Conservation (phyloP, 129 eudicot species). For the Flaveria robusta region DNA sequence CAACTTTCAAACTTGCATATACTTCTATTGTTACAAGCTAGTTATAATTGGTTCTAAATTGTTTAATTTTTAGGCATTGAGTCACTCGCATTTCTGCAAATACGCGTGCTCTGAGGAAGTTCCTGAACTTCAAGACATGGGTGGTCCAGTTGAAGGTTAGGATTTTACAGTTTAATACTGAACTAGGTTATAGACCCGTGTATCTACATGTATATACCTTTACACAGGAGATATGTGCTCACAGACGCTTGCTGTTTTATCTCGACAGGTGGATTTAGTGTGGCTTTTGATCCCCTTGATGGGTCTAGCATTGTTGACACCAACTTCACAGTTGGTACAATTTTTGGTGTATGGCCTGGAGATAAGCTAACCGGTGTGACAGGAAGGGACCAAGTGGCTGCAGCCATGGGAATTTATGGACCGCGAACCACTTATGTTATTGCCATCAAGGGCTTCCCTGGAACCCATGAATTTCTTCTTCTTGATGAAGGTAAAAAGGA, state of each 20-base stretch:
- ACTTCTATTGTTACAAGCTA: not conserved
- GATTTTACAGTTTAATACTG: not conserved
- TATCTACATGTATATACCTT: no score
- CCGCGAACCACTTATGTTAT: conserved; percentile 95
- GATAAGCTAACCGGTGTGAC: conserved; percentile 94
- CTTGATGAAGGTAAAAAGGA: conserved; percentile 77
- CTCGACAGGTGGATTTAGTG: conserved; percentile 92
- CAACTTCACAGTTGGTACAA: conserved; percentile 97
- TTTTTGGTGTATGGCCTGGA: conserved; percentile 99
- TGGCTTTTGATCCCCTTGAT: conserved; percentile 98
- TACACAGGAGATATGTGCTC: no score
- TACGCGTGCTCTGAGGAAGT: conserved; percentile 99
- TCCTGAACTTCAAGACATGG: conserved; percentile 99
- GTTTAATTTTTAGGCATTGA: conserved; percentile 71
- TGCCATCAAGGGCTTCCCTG: conserved; percentile 85
- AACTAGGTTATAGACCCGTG: no score
- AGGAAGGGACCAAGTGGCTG: conserved; percentile 93
- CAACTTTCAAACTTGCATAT: conserved; percentile 9
- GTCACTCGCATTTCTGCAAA: conserved; percentile 92
- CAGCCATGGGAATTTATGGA: conserved; percentile 99
- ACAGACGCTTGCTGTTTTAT: not conserved
- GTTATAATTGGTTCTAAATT: conserved; percentile 6
- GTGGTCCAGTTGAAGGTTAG: conserved; percentile 68
- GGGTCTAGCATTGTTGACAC: conserved; percentile 99
- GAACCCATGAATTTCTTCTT: conserved; percentile 94